These are phyloP conservation scores for Sugiyamaella marilandica DNA, from an alignment of 805 yeast genomes.

Conservation along the genomic window DNA sequence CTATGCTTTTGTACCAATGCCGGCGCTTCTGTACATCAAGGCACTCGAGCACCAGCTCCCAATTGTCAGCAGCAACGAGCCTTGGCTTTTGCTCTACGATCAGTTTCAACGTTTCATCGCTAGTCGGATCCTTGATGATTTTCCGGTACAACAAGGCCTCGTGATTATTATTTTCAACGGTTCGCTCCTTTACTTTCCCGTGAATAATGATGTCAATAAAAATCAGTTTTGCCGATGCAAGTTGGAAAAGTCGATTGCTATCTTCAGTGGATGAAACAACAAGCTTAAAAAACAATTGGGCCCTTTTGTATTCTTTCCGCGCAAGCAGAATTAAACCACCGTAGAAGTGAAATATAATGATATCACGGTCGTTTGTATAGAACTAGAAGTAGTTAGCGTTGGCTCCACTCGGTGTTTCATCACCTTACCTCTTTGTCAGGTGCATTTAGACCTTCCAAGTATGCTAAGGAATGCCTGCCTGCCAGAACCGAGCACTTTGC, in stretches of 20 bases:
- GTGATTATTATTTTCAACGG: neutral
- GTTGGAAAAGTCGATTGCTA: neutral
- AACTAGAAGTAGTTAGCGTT: neutral
- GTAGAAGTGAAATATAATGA: conserved; percentile 4
- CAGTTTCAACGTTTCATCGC: neutral
- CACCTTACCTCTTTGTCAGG: neutral
- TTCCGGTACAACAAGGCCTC: neutral
- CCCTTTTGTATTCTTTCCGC: conserved; percentile 5
- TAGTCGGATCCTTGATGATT: neutral
- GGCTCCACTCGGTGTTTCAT: neutral
- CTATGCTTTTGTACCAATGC: neutral
- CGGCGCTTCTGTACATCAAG: neutral
- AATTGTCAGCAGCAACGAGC: neutral
- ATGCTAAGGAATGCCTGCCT: neutral
- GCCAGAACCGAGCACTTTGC: neutral
- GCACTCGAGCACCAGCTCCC: conserved; percentile 1
- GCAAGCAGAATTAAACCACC: conserved; percentile 7
- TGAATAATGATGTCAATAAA: neutral
- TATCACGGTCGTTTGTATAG: neutral
- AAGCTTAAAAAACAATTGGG: conserved; percentile 5
- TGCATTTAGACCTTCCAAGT: neutral
- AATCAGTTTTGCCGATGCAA: neutral
- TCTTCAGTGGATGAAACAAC: neutral
- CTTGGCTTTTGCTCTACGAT: neutral
- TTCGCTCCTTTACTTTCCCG: neutral